Evolutionary conservation across 345 rosid species (phyloP), one percentile per base, ranked within the genome.

Genomic region (Jatropha curcas): DNA sequence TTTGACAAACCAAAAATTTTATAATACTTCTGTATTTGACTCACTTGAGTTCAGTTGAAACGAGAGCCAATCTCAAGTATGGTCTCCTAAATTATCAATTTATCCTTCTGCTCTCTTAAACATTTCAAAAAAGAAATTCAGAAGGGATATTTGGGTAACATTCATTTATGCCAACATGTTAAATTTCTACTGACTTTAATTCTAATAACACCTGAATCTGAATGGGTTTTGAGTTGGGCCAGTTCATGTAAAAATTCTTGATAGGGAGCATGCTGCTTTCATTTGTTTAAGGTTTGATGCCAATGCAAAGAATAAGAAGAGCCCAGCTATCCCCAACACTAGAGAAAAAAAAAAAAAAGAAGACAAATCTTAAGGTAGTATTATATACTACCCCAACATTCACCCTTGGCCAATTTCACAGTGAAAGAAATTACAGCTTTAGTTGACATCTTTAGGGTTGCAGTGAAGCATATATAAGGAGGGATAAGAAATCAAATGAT

Each of bases 261-360:
- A 34, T 17, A 28, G 4, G 13, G 25, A 8, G 28, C 34, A 43
- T 2, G 25, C 24, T 10, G 56, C 4, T 70, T 16, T 56, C 39
- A 57, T 70, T 57, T 51, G 46, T 34, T 33, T 30, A 62, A 67
- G 68, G 20, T 33, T 67, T 51, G 45, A 69, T 39, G 51, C 19
- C 50, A 17, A 34, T 24, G 5, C 30, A 35, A 35, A 55, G 7
- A 56, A 56, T 39, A 45, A 45, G 30, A n/a, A 33, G 43, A 35
- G 30, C 45, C 43, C 57, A 14, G 35, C 48, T 22, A 6, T 22
- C 34, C 48, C 12, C 33, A 35, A 67, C 33, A 51, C 46, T 10
- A 19, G 20, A n/a, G n/a, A n/a, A n/a, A n/a, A n/a, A 13, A 57
- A 12, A 8, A 25, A 11, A 19, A 7, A 31, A 25, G 39, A 69